Evolutionary conservation across 1,284 basidiomycete species (phyloP).

Genomic region (Sparassis latifolia): DNA sequence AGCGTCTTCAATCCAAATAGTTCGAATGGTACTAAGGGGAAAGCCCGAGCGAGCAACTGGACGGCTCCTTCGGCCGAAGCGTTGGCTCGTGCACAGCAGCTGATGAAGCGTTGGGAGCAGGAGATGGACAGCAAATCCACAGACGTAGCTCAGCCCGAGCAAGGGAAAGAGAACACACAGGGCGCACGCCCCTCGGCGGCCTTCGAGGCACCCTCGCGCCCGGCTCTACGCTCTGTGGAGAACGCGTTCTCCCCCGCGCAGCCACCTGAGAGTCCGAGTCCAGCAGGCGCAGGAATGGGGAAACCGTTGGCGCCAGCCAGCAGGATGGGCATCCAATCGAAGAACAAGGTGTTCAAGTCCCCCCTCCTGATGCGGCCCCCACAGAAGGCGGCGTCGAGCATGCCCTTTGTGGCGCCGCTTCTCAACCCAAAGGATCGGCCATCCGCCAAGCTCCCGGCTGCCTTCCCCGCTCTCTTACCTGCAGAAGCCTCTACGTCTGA

Average conservation of each 20-base stretch:
- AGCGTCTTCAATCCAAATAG: neutral
- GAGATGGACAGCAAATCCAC: constrained; percentile 32
- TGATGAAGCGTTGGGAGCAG: constrained; percentile 47
- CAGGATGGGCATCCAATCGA: neutral
- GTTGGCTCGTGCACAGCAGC: constrained; percentile 47
- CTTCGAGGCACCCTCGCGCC: constrained; percentile 26
- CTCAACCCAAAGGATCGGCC: constrained; percentile 21
- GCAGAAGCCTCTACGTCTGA: constrained; percentile 18
- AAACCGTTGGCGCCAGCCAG: neutral
- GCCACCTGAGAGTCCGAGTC: constrained; percentile 18
- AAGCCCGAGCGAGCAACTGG: constrained; percentile 8
- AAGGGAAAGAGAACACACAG: constrained; percentile 6
- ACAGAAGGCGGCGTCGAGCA: constrained; percentile 7
- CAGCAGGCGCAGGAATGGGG: constrained; percentile 13
- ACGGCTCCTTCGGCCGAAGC: constrained; percentile 54
- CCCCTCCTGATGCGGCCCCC: constrained; percentile 32
- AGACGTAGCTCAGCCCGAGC: neutral
- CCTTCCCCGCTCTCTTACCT: constrained; percentile 14
- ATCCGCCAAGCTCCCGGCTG: constrained; percentile 6
- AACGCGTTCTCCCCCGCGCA: constrained; percentile 24
- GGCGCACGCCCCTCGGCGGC: constrained; percentile 4
- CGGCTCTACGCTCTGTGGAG: constrained; percentile 36
- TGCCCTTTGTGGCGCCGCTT: constrained; percentile 23
- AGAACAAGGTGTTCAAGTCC: constrained; percentile 49
- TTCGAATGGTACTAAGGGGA: no score